Percentiles rank a stretch among this genome's conserved stretches.
Conservation (phyloP, 352 stramenopile genomes). For the Phytophthora pini region DNA sequence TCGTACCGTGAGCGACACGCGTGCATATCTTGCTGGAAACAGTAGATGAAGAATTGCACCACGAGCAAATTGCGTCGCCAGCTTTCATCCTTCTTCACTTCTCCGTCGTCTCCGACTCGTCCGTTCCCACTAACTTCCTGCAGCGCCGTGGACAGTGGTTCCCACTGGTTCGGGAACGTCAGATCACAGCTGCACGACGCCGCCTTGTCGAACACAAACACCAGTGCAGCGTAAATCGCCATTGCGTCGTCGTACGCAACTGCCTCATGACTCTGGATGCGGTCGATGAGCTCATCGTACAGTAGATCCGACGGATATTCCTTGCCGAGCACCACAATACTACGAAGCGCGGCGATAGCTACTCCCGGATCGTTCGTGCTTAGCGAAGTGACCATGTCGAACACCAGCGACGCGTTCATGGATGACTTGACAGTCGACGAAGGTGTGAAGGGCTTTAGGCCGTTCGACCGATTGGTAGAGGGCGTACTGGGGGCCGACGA, state of each 20-base stretch:
- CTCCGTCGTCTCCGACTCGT: conserved; percentile 34
- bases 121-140: conserved; percentile 60
- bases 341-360: conserved; percentile 75
- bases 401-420: conserved; percentile 85
- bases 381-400: conserved; percentile 84
- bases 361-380: conserved; percentile 86
- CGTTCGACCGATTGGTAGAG: conserved; percentile 10
- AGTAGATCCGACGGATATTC: conserved; percentile 85
- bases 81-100: conserved; percentile 48
- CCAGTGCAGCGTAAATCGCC: conserved; percentile 78
- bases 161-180: conserved; percentile 77
- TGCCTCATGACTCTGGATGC: conserved; percentile 76
- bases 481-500: conserved; percentile 22
- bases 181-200: conserved; percentile 64
- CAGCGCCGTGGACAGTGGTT: conserved; percentile 59
- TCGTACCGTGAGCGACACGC: conserved; percentile 61
- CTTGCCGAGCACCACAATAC: conserved; percentile 85
- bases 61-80: conserved; percentile 79
- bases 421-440: conserved; percentile 65
- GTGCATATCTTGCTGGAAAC: conserved; percentile 74
- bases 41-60: conserved; percentile 86
- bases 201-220: conserved; percentile 85
- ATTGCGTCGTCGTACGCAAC: conserved; percentile 75
- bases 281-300: conserved; percentile 81
- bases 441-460: conserved; percentile 70